Percentiles rank a stretch among this genome's conserved stretches.
Evolutionary conservation across 2,329 filamentous ascomycete genomes (phyloP).

Genomic region (Scorias spongiosa): DNA sequence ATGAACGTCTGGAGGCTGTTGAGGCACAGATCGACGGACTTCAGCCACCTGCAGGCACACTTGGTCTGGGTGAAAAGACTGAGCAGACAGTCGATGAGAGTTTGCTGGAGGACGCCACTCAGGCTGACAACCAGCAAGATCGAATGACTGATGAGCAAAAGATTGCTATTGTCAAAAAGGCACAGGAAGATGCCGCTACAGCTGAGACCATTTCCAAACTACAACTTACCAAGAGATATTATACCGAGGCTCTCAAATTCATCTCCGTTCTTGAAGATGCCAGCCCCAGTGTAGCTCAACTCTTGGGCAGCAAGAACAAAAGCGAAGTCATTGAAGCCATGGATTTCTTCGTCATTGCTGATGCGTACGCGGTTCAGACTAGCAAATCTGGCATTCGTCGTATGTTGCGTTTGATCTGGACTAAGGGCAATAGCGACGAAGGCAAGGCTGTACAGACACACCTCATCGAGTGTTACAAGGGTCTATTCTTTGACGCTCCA

Average conservation of each 20-base stretch:
- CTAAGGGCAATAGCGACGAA: slow-evolving; percentile 97
- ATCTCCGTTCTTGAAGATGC: slow-evolving; percentile 81
- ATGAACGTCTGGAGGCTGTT: slow-evolving; percentile 62
- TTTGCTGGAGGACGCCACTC: slow-evolving; percentile 77
- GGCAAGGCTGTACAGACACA: slow-evolving; percentile 96
- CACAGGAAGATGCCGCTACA: slow-evolving; percentile 73
- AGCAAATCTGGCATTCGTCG: slow-evolving; percentile 83
- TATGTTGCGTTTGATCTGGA: slow-evolving; percentile 97
- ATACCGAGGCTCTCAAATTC: slow-evolving; percentile 83
- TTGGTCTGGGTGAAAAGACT: slow-evolving; percentile 52
- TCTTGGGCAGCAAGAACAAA: slow-evolving; percentile 91
- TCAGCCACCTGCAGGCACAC: slow-evolving; percentile 64
- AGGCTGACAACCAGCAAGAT: slow-evolving; percentile 52
- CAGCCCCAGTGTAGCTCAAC: slow-evolving; percentile 65
- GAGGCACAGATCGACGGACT: slow-evolving; percentile 69
- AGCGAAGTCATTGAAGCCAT: slow-evolving; percentile 97
- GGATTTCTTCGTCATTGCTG: slow-evolving; percentile 91
- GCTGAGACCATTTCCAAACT: slow-evolving; percentile 78
- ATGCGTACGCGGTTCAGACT: slow-evolving; percentile 91
- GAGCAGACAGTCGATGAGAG: slow-evolving; percentile 60
- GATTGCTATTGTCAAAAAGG: slow-evolving; percentile 57
- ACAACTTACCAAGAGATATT: slow-evolving; percentile 77
- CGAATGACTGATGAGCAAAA: slow-evolving; percentile 69
- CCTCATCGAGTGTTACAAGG: slow-evolving; percentile 90
- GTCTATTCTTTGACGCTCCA: slow-evolving; percentile 90